Conservation (phyloP, 75 land plant species). For the Selaginella tamariscina region DNA sequence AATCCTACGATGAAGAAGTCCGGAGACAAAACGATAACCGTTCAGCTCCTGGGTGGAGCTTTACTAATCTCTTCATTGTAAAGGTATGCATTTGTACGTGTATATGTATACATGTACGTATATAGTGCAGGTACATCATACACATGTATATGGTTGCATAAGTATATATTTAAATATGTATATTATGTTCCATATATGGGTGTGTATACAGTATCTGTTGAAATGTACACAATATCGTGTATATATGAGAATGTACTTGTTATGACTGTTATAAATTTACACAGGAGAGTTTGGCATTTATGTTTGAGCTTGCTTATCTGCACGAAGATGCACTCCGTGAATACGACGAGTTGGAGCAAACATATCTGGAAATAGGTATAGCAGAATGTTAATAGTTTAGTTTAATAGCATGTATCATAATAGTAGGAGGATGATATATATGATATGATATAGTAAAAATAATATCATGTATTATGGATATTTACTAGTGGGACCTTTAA, state of each 20-base stretch:
- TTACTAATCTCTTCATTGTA: constrained; percentile 77
- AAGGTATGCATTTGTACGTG: constrained; percentile 44
- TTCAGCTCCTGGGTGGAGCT: constrained; percentile 73
- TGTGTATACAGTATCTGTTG: no score
- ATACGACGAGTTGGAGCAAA: constrained; percentile 88
- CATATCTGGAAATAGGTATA: constrained; percentile 78
- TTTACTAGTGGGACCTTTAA: not conserved
- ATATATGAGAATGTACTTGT: no score
- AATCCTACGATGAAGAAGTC: constrained; percentile 92
- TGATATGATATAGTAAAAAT: no score
- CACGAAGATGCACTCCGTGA: constrained; percentile 91
- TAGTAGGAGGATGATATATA: no score
- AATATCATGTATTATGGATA: not conserved
- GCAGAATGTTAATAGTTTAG: not conserved
- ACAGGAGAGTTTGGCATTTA: constrained; percentile 95
- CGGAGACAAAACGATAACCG: constrained; percentile 79
- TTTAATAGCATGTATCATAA: no score
- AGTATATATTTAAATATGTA: no score
- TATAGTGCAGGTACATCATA: no score
- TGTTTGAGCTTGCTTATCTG: constrained; percentile 90
- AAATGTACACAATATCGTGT: no score
- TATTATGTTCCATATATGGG: no score
- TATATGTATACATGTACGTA: no score
- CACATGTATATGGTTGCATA: no score
- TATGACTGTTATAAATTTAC: not conserved